Percentiles rank a stretch among this genome's conserved stretches.
phyloP scores from a whole-genome alignment of 345 rosid genomes.

The Reutealis trisperma region DNA sequence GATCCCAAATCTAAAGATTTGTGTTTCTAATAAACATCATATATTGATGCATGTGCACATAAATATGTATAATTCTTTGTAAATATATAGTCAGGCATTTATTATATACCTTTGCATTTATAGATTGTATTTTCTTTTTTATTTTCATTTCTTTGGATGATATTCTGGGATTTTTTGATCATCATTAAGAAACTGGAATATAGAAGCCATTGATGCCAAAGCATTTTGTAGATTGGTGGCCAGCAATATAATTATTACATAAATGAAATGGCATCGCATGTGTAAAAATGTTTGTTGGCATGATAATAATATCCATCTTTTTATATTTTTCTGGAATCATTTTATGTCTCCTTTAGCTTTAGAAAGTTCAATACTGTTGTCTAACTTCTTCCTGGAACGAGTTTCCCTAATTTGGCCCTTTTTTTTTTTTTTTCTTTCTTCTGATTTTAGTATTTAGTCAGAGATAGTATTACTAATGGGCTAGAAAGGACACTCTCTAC shows the following conservation, averaged over 20 bases:
- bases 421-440: neutral
- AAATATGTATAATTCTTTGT: neutral
- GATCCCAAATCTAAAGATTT: neutral
- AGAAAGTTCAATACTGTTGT: neutral
- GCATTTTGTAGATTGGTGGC: neutral
- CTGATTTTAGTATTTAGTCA: constrained; percentile 38
- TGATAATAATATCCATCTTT: neutral
- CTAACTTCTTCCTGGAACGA: neutral
- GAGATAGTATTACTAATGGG: constrained; percentile 53
- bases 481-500: constrained; percentile 92
- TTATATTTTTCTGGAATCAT: neutral
- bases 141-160: neutral
- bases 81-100: neutral
- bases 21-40: neutral
- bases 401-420: neutral
- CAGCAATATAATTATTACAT: neutral
- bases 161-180: neutral
- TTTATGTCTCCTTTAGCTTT: neutral
- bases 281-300: neutral
- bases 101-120: neutral
- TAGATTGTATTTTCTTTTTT: too few relatives aligned
- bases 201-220: neutral
- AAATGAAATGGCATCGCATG: too few relatives aligned
- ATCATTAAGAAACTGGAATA: neutral
- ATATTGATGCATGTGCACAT: neutral